phyloP scores from a whole-genome alignment of 2,329 filamentous ascomycete genomes.

The Colletotrichum brevisporum region DNA sequence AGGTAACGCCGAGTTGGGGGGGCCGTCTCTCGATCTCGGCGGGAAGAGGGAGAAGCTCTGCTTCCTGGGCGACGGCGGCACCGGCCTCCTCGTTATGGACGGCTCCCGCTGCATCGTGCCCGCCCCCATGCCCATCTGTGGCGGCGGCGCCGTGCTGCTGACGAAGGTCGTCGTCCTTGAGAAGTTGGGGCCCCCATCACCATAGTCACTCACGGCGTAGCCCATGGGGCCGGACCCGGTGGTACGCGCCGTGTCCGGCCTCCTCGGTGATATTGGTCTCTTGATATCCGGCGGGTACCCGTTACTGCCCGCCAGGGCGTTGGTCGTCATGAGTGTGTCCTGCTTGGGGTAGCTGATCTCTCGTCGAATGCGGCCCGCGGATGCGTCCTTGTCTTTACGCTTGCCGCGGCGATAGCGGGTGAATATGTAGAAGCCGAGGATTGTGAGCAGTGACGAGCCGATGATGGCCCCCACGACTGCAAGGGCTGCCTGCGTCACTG shows the following conservation, averaged over 20 bases:
- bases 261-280: constrained; percentile 17
- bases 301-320: constrained; percentile 28
- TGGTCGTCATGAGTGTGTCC: constrained; percentile 40
- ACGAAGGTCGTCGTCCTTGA: constrained; percentile 29
- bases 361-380: constrained; percentile 5
- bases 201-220: constrained; percentile 26
- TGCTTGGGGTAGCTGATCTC: constrained; percentile 45
- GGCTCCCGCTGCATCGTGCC: constrained; percentile 11
- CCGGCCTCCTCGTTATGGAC: constrained; percentile 23
- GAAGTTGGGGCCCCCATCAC: constrained; percentile 32
- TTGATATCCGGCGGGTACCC: constrained; percentile 47
- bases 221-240: constrained; percentile 23
- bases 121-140: constrained; percentile 11
- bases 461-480: constrained; percentile 59
- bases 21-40: constrained; percentile 20
- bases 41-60: constrained; percentile 31
- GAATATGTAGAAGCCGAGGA: constrained; percentile 54
- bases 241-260: constrained; percentile 40
- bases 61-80: constrained; percentile 35
- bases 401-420: constrained; percentile 47
- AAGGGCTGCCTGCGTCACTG: constrained; percentile 57
- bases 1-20: constrained; percentile 11
- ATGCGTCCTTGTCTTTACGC: constrained; percentile 39
- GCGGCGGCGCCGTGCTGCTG: constrained; percentile 21
- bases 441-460: constrained; percentile 57